phyloP scores from a whole-genome alignment of 192 early-diverging fungal species.

The Coemansia sp. region DNA sequence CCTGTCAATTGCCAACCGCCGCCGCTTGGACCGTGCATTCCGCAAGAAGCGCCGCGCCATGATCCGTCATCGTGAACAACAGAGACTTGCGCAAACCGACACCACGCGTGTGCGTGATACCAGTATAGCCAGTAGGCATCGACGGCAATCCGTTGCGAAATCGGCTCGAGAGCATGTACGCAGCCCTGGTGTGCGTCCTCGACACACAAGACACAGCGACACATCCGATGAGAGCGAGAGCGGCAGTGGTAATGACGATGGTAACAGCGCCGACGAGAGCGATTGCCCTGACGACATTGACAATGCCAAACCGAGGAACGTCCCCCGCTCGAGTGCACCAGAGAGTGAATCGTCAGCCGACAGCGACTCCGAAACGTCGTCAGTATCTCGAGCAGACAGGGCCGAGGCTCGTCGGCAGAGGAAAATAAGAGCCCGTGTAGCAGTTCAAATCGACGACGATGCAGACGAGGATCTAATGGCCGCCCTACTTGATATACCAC shows the following conservation, averaged over 20 bases:
- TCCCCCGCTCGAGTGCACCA: not conserved
- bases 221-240: not conserved
- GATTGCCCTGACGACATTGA: not conserved
- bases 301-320: not conserved
- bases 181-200: not conserved
- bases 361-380: slow-evolving; percentile 33
- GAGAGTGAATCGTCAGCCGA: not conserved
- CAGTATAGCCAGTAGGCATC: slow-evolving; percentile 1
- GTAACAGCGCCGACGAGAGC: not conserved
- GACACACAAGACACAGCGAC: not conserved
- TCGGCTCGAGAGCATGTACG: slow-evolving; percentile 10
- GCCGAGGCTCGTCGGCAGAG: slow-evolving; percentile 16
- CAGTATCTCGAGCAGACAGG: slow-evolving; percentile 37
- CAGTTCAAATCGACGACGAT: slow-evolving; percentile 83
- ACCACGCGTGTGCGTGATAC: not conserved
- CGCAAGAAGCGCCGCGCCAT: slow-evolving; percentile 41
- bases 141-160: slow-evolving; percentile 13
- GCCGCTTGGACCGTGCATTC: slow-evolving; percentile 61
- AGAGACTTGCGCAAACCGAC: slow-evolving; percentile 21
- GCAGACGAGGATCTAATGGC: slow-evolving; percentile 77
- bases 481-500: slow-evolving; percentile 60
- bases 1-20: slow-evolving; percentile 67
- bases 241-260: not conserved
- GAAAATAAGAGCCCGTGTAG: slow-evolving; percentile 48
- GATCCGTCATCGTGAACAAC: slow-evolving; percentile 26